Evolutionary conservation across 1,284 basidiomycete genomes (phyloP), one percentile per base, ranked within the genome.

Genomic region (Pholiota adiposa): DNA sequence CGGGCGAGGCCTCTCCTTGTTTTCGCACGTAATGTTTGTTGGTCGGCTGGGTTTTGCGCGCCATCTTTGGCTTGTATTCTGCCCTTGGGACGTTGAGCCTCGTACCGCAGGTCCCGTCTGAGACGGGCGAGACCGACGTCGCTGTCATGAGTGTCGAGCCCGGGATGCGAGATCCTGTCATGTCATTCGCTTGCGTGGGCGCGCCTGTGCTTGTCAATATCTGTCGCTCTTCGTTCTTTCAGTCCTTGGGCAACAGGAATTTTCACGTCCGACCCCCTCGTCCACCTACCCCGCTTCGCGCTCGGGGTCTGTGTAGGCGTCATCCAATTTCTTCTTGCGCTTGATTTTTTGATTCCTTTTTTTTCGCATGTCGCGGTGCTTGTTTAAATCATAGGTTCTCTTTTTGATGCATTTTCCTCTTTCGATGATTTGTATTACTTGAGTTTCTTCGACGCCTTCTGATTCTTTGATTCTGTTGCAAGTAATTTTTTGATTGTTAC

Each of bases 321-420:
- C 33, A 33, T 12, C 50, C 29, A 14, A 25, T 36, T 53, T 46
- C 27, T 31, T 33, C 16, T 31, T 33, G 23, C 14, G 36, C 6
- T 38, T 38, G 36, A 38, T 38, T 38, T 38, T 38, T 38, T 16
- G 5, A 4, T 29, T 38, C 29, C n/a, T 36, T 33, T 44, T 62
- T 59, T 54, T 65, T 62, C 63, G 56, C 63, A 62, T 62, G 63
- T 61, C 56, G 36, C 58, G 59, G 60, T 56, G 53, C 25, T 58
- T 63, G 31, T 61, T 54, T 44, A 50, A 16, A 54, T 56, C 41
- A 34, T 40, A 55, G n/a, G 55, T 38, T 52, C 29, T 51, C 41
- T 33, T 55, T 56, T 40, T 54, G 38, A 21, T 51, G 41, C 38
- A 29, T 51, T 57, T 53, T 40, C 36, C 23, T 41, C 9, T 14